Percentiles rank a stretch among this genome's conserved stretches.
Evolutionary conservation across 768 basidiomycete species (phyloP).

Genomic region (Grammothele lineata): DNA sequence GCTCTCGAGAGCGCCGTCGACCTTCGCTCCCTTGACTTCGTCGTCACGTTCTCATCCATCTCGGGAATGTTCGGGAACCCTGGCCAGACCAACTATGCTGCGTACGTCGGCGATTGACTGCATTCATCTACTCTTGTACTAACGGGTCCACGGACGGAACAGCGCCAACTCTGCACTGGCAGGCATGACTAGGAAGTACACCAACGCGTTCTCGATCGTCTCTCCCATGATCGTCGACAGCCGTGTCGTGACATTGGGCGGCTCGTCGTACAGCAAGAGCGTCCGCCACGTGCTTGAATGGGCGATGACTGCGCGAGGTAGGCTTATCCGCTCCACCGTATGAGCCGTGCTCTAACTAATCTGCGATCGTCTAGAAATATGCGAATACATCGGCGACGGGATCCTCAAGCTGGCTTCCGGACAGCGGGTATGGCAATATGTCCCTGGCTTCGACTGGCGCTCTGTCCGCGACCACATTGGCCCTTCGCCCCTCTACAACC

Average conservation of each 20-base stretch:
- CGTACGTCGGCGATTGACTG: conserved; percentile 4
- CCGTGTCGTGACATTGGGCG: not conserved
- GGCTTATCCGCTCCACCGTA: too few species aligned
- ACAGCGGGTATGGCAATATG: conserved; percentile 21
- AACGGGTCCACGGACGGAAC: too few species aligned
- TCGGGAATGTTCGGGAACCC: conserved; percentile 13
- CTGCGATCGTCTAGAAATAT: too few species aligned
- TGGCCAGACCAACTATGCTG: conserved; percentile 15
- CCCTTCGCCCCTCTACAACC: not conserved
- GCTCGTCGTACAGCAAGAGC: not conserved
- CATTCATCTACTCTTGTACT: too few species aligned
- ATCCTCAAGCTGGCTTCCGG: conserved; percentile 22
- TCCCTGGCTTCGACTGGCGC: conserved; percentile 31
- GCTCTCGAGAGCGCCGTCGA: conserved; percentile 3
- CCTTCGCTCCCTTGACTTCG: conserved; percentile 13
- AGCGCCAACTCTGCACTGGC: conserved; percentile 13
- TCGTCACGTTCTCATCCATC: conserved; percentile 18
- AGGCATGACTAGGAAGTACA: conserved; percentile 1
- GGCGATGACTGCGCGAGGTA: not conserved
- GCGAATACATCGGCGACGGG: conserved; percentile 29
- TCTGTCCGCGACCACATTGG: not conserved
- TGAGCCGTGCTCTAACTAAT: too few species aligned
- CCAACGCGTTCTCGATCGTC: not conserved
- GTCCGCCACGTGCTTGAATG: not conserved
- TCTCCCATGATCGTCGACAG: conserved; percentile 5